phyloP scores from a whole-genome alignment of 1,284 basidiomycete genomes.

The Rhodotorula glutinis region DNA sequence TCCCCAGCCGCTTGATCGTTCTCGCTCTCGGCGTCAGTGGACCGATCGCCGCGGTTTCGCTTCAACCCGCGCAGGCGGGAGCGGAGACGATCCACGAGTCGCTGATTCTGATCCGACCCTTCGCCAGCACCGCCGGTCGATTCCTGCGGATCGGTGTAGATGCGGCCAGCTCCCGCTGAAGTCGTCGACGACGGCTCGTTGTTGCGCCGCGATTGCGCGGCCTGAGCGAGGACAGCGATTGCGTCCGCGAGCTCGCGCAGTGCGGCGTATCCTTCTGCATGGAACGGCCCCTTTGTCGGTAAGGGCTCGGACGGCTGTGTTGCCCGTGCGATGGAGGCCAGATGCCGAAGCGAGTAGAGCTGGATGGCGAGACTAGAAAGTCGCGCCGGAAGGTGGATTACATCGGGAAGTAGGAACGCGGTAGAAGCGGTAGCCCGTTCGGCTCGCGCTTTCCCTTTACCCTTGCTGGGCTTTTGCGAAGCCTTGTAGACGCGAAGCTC shows the following conservation, averaged over 20 bases:
- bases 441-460: constrained; percentile 22
- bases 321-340: constrained; percentile 34
- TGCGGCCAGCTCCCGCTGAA: neutral
- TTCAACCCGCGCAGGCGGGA: constrained; percentile 21
- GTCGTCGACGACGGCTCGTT: neutral
- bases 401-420: constrained; percentile 31
- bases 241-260: constrained; percentile 15
- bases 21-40: neutral
- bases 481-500: constrained; percentile 14
- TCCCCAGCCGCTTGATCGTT: neutral
- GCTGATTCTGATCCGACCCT: constrained; percentile 1
- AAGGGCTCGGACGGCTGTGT: constrained; percentile 19
- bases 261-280: constrained; percentile 12
- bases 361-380: constrained; percentile 31
- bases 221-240: constrained; percentile 4
- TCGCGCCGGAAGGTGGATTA: constrained; percentile 30
- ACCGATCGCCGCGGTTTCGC: neutral
- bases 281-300: neutral
- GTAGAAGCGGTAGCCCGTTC: neutral
- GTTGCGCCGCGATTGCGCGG: neutral
- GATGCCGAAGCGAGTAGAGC: constrained; percentile 36
- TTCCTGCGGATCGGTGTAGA: neutral
- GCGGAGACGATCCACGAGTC: constrained; percentile 5
- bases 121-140: neutral
- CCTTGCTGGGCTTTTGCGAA: neutral